Evolutionary conservation across 2,329 filamentous ascomycete species (phyloP).

Genomic region (Epichloe gansuensis): DNA sequence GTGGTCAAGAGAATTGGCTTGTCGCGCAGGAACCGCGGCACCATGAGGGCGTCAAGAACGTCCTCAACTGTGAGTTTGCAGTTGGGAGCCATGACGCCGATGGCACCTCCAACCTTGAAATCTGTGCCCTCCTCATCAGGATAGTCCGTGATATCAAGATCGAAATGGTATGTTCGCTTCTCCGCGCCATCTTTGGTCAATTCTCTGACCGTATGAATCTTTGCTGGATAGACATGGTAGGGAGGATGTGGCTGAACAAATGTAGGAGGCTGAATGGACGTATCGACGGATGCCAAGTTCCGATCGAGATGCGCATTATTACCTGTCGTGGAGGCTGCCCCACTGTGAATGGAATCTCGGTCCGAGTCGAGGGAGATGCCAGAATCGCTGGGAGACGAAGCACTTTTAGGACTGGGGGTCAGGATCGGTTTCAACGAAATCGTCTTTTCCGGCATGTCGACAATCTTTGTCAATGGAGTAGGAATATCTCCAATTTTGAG

Average conservation of each 20-base stretch:
- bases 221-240: conserved; percentile 84
- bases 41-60: conserved; percentile 66
- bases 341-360: conserved; percentile 10
- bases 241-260: conserved; percentile 94
- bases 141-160: conserved; percentile 92
- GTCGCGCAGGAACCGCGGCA: conserved; percentile 73
- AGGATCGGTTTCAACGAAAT: conserved; percentile 55
- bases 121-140: conserved; percentile 74
- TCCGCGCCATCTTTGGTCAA: conserved; percentile 80
- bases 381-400: conserved; percentile 36
- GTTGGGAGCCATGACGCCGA: conserved; percentile 87
- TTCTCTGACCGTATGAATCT: conserved; percentile 71
- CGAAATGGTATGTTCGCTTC: conserved; percentile 96
- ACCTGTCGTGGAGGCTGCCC: conserved; percentile 20
- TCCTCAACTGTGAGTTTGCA: conserved; percentile 66
- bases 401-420: conserved; percentile 26
- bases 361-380: conserved; percentile 31
- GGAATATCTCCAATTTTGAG: conserved; percentile 67
- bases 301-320: conserved; percentile 11
- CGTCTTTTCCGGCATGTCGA: conserved; percentile 62
- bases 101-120: conserved; percentile 92
- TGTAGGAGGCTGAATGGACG: conserved; percentile 60
- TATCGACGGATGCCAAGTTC: conserved; percentile 32
- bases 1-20: conserved; percentile 74
- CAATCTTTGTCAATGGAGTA: conserved; percentile 57